A percentile compares a stretch with the other conserved stretches of the same genome.
Evolutionary conservation across 2,329 filamentous ascomycete genomes (phyloP).

Genomic region (Sodiomyces alkalinus): DNA sequence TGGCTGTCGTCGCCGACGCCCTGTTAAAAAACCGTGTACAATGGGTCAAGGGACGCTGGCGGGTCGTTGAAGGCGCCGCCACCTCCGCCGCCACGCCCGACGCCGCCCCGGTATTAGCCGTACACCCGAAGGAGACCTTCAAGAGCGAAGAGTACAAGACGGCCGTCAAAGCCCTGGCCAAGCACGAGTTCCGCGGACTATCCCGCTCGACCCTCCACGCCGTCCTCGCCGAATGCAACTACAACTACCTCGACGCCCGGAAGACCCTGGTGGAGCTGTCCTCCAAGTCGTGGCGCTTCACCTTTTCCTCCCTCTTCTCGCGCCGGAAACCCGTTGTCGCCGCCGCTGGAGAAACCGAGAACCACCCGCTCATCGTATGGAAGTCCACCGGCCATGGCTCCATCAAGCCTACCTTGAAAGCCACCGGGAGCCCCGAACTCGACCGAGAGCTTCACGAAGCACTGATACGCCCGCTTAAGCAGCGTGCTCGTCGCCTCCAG

Average conservation of each 20-base stretch:
- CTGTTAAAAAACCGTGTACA: conserved; percentile 56
- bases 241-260: conserved; percentile 59
- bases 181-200: conserved; percentile 61
- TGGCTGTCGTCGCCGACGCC: conserved; percentile 64
- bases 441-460: conserved; percentile 44
- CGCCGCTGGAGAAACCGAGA: conserved; percentile 36
- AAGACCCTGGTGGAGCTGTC: conserved; percentile 54
- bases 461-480: conserved; percentile 39
- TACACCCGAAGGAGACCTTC: conserved; percentile 41
- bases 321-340: conserved; percentile 42
- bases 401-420: conserved; percentile 44
- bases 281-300: conserved; percentile 63
- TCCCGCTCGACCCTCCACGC: conserved; percentile 61
- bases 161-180: conserved; percentile 52
- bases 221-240: conserved; percentile 67
- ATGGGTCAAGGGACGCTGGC: conserved; percentile 57
- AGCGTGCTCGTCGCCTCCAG: conserved; percentile 23
- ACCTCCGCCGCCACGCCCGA: neutral
- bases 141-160: conserved; percentile 50
- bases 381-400: conserved; percentile 32
- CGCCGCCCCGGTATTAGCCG: conserved; percentile 23
- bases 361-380: conserved; percentile 49
- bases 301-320: conserved; percentile 51
- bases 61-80: conserved; percentile 18
- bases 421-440: conserved; percentile 50